Percentiles rank a stretch among this genome's conserved stretches.
Evolutionary conservation across 2,329 filamentous ascomycete species (phyloP).

Genomic region (Fusarium duplospermum): DNA sequence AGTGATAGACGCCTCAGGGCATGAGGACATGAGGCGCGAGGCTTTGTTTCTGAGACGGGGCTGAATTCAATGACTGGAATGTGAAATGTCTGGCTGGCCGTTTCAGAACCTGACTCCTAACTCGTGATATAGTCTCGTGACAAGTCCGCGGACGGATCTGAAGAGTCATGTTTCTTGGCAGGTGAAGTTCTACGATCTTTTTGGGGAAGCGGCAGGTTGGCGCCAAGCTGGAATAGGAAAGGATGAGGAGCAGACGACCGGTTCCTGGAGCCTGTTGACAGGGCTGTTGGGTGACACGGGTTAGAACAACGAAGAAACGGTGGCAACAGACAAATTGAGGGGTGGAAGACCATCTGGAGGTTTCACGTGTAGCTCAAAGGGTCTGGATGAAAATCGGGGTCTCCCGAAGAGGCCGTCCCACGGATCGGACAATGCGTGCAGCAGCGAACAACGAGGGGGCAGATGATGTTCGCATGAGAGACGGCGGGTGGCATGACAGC

Average conservation of each 20-base stretch:
- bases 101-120: slow-evolving; percentile 18
- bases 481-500: slow-evolving; percentile 38
- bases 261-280: not conserved
- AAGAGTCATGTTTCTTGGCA: not conserved
- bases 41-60: slow-evolving; percentile 6
- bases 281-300: not conserved
- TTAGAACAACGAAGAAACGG: not conserved
- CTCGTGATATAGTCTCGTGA: slow-evolving; percentile 35
- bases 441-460: slow-evolving; percentile 11
- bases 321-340: not conserved
- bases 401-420: slow-evolving; percentile 22
- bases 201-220: slow-evolving; percentile 1
- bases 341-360: not conserved
- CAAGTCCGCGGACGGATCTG: not conserved
- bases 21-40: slow-evolving; percentile 7
- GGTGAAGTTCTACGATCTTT: slow-evolving; percentile 19
- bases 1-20: not conserved
- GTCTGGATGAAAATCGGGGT: slow-evolving; percentile 27
- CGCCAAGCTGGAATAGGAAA: not conserved
- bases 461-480: slow-evolving; percentile 37
- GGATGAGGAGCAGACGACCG: not conserved
- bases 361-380: not conserved
- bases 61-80: slow-evolving; percentile 11
- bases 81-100: not conserved
- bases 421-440: slow-evolving; percentile 3